Conservation (phyloP, 1,139 yeast species). For the Debaryomycetaceae sp. region DNA sequence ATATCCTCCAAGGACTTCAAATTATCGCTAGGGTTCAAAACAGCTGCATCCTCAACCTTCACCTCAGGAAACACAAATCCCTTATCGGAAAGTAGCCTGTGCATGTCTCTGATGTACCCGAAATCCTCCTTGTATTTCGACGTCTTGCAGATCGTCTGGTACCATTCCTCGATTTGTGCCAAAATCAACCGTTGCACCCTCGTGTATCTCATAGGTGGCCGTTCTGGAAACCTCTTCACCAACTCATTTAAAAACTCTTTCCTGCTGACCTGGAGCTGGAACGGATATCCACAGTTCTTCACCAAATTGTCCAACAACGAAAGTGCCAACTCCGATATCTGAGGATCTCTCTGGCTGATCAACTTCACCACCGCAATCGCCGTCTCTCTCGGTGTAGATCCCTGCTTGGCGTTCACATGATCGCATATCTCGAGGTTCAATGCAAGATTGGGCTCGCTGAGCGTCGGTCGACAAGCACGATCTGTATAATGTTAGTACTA, state of each 20-base stretch:
- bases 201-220: constrained; percentile 84
- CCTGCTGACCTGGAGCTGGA: constrained; percentile 90
- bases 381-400: constrained; percentile 88
- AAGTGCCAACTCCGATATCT: constrained; percentile 61
- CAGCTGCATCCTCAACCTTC: constrained; percentile 88
- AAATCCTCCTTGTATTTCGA: constrained; percentile 88
- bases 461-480: constrained; percentile 84
- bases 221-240: constrained; percentile 90
- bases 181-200: constrained; percentile 80
- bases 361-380: constrained; percentile 85
- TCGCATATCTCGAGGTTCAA: constrained; percentile 92
- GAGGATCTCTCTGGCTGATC: constrained; percentile 79
- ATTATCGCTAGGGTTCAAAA: constrained; percentile 86
- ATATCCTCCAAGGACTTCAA: constrained; percentile 86
- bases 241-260: constrained; percentile 92
- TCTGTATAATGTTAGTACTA: constrained; percentile 34
- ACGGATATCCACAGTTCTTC: constrained; percentile 96
- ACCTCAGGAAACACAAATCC: constrained; percentile 92
- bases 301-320: constrained; percentile 80
- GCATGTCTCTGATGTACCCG: constrained; percentile 94
- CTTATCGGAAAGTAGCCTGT: constrained; percentile 78
- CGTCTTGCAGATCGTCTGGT: constrained; percentile 89
- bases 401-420: constrained; percentile 88
- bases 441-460: constrained; percentile 84
- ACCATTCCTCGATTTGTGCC: constrained; percentile 96